Percentiles rank a stretch among this genome's conserved stretches.
Evolutionary conservation across 257 asterid genomes (phyloP).

Genomic region (Perilla frutescens): DNA sequence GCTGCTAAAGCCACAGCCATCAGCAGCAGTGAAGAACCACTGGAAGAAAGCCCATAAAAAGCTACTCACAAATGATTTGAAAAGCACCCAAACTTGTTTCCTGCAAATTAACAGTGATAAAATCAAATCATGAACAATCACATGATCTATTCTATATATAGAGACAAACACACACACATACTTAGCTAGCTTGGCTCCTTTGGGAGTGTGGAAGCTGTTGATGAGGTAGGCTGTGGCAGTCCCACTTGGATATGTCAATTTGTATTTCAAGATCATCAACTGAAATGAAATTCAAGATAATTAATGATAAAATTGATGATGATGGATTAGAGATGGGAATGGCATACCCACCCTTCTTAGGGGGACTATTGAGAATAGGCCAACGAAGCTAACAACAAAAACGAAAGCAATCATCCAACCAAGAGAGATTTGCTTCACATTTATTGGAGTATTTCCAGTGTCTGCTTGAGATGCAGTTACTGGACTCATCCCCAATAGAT

Average conservation of each 20-base stretch:
- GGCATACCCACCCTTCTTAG: conserved; percentile 57
- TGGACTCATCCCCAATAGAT: conserved; percentile 72
- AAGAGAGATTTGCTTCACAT: conserved; percentile 58
- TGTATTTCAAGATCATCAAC: conserved; percentile 83
- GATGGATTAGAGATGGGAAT: neutral
- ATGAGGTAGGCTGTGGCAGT: conserved; percentile 87
- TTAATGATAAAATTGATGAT: neutral
- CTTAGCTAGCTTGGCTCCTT: conserved; percentile 79
- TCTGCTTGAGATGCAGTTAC: conserved; percentile 55
- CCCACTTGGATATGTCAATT: conserved; percentile 86
- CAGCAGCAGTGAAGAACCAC: conserved; percentile 69
- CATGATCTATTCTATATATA: no score
- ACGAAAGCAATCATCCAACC: conserved; percentile 74
- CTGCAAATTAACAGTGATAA: neutral
- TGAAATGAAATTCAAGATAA: neutral
- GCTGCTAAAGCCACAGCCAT: conserved; percentile 74
- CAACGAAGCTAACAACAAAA: conserved; percentile 72
- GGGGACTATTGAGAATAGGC: conserved; percentile 78
- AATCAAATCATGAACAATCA: neutral
- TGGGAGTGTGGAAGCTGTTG: conserved; percentile 88
- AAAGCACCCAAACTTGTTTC: conserved; percentile 60
- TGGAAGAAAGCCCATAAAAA: conserved; percentile 64
- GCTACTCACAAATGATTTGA: conserved; percentile 66
- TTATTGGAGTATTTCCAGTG: conserved; percentile 51
- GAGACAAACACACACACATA: conserved; percentile 8